Evolutionary conservation across 352 stramenopile genomes (phyloP).

Genomic region (Globisporangium middletonii): DNA sequence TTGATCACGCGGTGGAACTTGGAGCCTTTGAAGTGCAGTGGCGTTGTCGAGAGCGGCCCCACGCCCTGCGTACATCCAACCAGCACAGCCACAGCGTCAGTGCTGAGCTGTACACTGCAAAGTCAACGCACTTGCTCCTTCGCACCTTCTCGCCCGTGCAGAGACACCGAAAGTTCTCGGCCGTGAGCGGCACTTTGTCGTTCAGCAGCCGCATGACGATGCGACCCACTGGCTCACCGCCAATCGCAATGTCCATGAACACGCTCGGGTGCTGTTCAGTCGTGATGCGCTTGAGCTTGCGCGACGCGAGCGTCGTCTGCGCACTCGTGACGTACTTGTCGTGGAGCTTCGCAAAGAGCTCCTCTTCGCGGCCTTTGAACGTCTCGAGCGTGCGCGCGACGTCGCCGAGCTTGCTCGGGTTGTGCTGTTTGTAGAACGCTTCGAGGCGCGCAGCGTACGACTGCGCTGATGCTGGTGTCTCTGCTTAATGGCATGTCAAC

Average conservation of each 20-base stretch:
- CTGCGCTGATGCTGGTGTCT: slow-evolving; percentile 1
- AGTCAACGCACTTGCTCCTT: background rate
- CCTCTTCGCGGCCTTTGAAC: slow-evolving; percentile 52
- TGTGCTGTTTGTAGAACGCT: slow-evolving; percentile 68
- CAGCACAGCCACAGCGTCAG: background rate
- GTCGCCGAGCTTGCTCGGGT: slow-evolving; percentile 41
- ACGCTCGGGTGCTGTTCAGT: slow-evolving; percentile 79
- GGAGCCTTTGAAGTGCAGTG: slow-evolving; percentile 81
- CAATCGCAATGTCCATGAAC: slow-evolving; percentile 94
- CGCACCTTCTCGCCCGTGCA: slow-evolving; percentile 77
- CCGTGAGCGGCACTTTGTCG: slow-evolving; percentile 90
- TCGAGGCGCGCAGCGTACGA: slow-evolving; percentile 34
- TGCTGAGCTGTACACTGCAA: background rate
- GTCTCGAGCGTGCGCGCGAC: slow-evolving; percentile 51
- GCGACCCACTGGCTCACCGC: slow-evolving; percentile 66
- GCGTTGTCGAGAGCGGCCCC: slow-evolving; percentile 12
- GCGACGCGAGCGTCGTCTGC: slow-evolving; percentile 23
- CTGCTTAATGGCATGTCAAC: background rate
- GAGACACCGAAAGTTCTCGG: slow-evolving; percentile 92
- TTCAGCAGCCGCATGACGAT: slow-evolving; percentile 95
- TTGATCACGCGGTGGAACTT: slow-evolving; percentile 92
- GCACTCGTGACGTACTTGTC: slow-evolving; percentile 46
- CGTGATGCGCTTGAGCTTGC: slow-evolving; percentile 48
- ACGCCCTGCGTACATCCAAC: slow-evolving; percentile 14
- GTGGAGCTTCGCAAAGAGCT: slow-evolving; percentile 62